Base-by-base conservation (phyloP, 192 early-diverging fungal genomes). In the Linderina pennispora region DNA sequence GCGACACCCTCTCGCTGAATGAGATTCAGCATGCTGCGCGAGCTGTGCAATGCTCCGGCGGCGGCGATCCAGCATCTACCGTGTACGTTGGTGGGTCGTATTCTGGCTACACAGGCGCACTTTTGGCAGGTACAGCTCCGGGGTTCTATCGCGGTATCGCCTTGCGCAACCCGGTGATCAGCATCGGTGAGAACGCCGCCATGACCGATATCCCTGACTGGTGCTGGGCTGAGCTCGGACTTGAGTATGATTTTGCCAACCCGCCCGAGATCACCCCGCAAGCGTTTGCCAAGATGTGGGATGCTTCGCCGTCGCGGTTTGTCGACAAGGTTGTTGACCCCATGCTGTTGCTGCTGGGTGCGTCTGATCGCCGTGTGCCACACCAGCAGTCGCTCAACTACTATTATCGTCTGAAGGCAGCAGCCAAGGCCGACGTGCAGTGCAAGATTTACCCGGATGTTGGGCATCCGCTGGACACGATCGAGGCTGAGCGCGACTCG, bases 81-180 rank as follows among this genome's bases (percentile, higher is more conserved):
- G 73, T 73, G 16, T 53, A 82, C 19, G 56, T 78, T n/a, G 89
- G 89, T 24, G 89, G 87, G 10, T 81, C 78, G 16, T 87, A 89
- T 45, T 81, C 84, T 19, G 85, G 85, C 6, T 82, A 84, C 43
- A 80, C 81, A 24, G 69, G 78, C 3, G 77, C 74, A 1, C 67
- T 82, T 50, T 45, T 87, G 25, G 62, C 81, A 6, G 74, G 53
- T 4, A 55, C 59, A 33, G 75, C 54, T 17, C 74, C 77, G 9
- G 76, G 70, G n/a, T 78, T 75, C 39, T 90, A 79, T 55, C 80
- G 76, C 14, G 84, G 74, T 1, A 63, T 70, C 16, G 75, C 79
- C 1, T 38, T 88, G 43, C 77, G 86, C 24, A 91, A 91, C 62
- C 89, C 89, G 4, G 87, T 89, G 2, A 71, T 81, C 40, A 74